phyloP scores from a whole-genome alignment of 1,139 yeast genomes.

The Suhomyces atakaporum region DNA sequence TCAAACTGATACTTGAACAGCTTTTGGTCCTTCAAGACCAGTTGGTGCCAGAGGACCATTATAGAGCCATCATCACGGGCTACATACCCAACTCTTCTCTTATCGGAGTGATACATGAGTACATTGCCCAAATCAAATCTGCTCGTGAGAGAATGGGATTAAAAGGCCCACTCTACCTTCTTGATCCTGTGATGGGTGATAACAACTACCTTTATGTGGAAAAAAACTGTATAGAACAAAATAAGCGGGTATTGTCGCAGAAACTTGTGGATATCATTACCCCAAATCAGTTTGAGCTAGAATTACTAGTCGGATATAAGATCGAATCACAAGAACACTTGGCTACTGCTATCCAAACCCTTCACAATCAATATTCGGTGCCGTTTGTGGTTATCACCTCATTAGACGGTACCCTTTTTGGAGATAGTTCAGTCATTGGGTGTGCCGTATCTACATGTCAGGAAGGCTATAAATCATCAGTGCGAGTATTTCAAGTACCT shows the following conservation, averaged over 20 bases:
- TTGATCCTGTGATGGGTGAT: conserved; percentile 96
- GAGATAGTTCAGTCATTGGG: conserved; percentile 30
- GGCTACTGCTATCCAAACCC: conserved; percentile 42
- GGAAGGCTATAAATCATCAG: neutral
- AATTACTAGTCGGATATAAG: conserved; percentile 59
- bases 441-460: conserved; percentile 54
- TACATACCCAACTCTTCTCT: conserved; percentile 39
- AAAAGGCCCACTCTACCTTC: conserved; percentile 49
- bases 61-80: conserved; percentile 28
- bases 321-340: conserved; percentile 47
- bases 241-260: conserved; percentile 53
- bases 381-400: conserved; percentile 73
- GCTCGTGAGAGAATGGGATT: neutral
- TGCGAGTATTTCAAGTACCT: conserved; percentile 34
- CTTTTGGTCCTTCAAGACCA: conserved; percentile 2
- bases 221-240: conserved; percentile 65
- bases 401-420: conserved; percentile 21
- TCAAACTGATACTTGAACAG: conserved; percentile 10
- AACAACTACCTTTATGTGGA: conserved; percentile 81
- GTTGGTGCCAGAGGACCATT: conserved; percentile 9
- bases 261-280: conserved; percentile 68
- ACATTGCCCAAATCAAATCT: conserved; percentile 14
- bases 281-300: conserved; percentile 92
- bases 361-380: conserved; percentile 56
- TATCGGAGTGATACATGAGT: conserved; percentile 22